These are phyloP conservation scores for Diversispora eburnea DNA, from an alignment of 192 early-diverging fungal genomes.

Conservation along the genomic window DNA sequence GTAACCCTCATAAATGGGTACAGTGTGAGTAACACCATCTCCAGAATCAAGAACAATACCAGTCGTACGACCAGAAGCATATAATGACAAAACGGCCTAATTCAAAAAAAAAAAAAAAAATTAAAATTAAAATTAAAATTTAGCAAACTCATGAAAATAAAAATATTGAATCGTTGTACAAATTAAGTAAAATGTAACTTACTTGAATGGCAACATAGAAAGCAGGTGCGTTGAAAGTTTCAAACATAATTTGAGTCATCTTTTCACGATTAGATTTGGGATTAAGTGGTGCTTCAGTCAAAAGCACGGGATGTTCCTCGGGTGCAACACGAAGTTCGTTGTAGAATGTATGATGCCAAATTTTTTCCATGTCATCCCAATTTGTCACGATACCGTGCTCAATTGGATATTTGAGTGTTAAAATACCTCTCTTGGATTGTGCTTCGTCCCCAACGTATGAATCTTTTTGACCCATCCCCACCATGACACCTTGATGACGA, in stretches of 20 bases:
- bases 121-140: background rate
- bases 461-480: conserved; percentile 90
- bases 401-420: conserved; percentile 84
- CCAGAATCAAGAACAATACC: conserved; percentile 99
- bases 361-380: conserved; percentile 94
- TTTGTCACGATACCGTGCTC: conserved; percentile 92
- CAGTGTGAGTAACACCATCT: conserved; percentile 96
- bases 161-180: background rate
- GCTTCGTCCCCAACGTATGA: conserved; percentile 90
- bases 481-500: conserved; percentile 85
- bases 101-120: background rate
- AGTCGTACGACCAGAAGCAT: conserved; percentile 95
- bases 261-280: conserved; percentile 98
- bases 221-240: conserved; percentile 94
- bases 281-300: conserved; percentile 97
- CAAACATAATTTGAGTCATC: conserved; percentile 99
- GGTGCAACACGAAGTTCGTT: conserved; percentile 97
- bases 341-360: conserved; percentile 98
- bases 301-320: conserved; percentile 96
- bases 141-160: background rate
- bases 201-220: conserved; percentile 96
- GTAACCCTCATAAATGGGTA: conserved; percentile 98
- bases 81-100: conserved; percentile 87
- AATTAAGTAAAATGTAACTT: background rate
- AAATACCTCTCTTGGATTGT: conserved; percentile 85